Conservation (phyloP, 352 stramenopile genomes). For the Pythium dissotocum region DNA sequence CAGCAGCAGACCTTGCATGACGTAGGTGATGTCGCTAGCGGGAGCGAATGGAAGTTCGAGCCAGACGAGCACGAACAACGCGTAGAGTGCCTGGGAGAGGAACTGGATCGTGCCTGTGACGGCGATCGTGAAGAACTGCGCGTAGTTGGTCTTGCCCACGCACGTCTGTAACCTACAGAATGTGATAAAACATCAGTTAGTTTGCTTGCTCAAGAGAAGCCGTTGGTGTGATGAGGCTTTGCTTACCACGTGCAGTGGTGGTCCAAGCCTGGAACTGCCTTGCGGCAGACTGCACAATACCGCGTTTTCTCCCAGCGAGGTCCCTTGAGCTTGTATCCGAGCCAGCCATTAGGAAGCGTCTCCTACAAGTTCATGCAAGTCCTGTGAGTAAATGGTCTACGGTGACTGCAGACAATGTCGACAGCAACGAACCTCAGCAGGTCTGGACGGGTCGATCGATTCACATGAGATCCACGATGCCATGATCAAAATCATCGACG, state of each 20-base stretch:
- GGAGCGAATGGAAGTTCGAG: constrained; percentile 45
- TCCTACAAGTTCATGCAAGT: constrained; percentile 15
- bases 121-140: constrained; percentile 86
- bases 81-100: constrained; percentile 57
- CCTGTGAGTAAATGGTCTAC: neutral
- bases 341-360: constrained; percentile 52
- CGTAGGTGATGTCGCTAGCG: constrained; percentile 26
- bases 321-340: constrained; percentile 66
- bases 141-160: constrained; percentile 81
- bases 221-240: neutral
- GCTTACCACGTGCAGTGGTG: constrained; percentile 85
- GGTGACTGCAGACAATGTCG: constrained; percentile 2
- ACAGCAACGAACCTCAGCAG: constrained; percentile 31
- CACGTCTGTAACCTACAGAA: constrained; percentile 75
- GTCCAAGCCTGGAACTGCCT: constrained; percentile 75
- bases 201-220: neutral
- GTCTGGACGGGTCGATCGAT: constrained; percentile 55
- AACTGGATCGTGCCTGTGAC: constrained; percentile 70
- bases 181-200: neutral
- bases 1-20: constrained; percentile 51
- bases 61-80: constrained; percentile 51
- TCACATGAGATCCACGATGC: constrained; percentile 74
- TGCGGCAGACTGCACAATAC: constrained; percentile 81
- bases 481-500: constrained; percentile 50
- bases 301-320: constrained; percentile 78